Base-by-base conservation (phyloP, 805 yeast species). In the Candida coleopterorum region DNA sequence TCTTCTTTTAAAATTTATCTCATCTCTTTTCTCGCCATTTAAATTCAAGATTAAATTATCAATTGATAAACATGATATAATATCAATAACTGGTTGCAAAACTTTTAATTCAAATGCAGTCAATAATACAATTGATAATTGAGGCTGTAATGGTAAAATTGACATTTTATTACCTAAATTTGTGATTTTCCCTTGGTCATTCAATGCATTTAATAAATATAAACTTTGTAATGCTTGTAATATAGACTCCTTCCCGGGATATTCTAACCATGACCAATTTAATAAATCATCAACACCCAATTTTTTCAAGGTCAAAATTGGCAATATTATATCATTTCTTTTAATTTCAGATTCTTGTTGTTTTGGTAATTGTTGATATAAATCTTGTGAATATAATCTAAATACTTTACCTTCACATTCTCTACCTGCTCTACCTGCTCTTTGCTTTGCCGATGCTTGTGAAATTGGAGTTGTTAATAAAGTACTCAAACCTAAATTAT, bases 341-440 rank as follows among this genome's bases (percentile, higher is more conserved):
- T 83, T 68, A 44, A 93, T 90, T 57, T 93, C 98, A 0, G 98
- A 90, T 50, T 90, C 97, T 4, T 95, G 90, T 52, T 87, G 93
- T 32, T 69, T 64, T 1, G 83, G 79, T 37, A 93, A 63, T 23
- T 52, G 46, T 44, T 72, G 72, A 49, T 75, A 90, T 40, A 85
- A 81, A 1, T 63, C 55, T 48, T 90, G 97, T 33, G 85, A 79
- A 56, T 82, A 93, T 25, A 93, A 62, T 41, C 97, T 64, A 60
- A 71, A 93, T 29, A 93, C 85, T 56, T 90, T 90, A 29, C 99
- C 99, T 9, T 55, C 50, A 21, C 83, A 77, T 62, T 93, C 97
- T 77, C 99, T 86, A 43, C 99, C 99, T n/a, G 99, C 97, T 71
- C 99, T 85, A 57, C 99, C 99, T 31, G 89, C 79, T 60, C 99